Evolutionary conservation across 2,329 filamentous ascomycete genomes (phyloP), one percentile per base, ranked within the genome.

Genomic region (Cladosporium colombiae): DNA sequence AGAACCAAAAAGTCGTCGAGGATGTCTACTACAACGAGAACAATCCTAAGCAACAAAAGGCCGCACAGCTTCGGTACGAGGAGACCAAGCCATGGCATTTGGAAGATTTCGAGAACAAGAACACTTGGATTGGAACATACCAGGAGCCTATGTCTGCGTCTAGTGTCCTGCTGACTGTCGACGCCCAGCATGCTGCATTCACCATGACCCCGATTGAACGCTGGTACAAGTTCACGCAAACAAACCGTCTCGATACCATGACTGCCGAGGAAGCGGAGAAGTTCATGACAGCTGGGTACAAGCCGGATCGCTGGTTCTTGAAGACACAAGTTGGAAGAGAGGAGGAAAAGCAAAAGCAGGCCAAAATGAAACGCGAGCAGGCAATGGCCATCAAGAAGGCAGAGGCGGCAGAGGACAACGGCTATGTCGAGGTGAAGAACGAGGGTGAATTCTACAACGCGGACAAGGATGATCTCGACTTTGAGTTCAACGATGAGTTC

Each of bases 21-120:
- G 91, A 93, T 72, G 91, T 96, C 25, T 93, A 91, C 74, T 89
- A 92, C 70, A 87, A 90, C n/a, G 91, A 96, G 65, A 86, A 88
- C 75, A 88, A 87, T 1, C 85, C 85, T 80, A 81, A 95, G 85
- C 84, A 96, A 84, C 81, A 88, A 87, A 79, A 90, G 66, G 81
- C 81, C 59, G 82, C 84, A 50, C 82, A 86, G 66, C 80, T 89
- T 50, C 86, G 93, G 69, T 99, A 98, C 71, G 95, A 98, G 76
- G 95, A 99, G 78, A 92, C 94, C 4, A 82, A 97, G 59, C 95
- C 95, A 6, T 99, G 95, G 95, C 93, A 97, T 76, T 79, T 99
- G 40, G 95, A 99, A 76, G 95, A 99, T 77, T 96, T 93, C 49
- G 94, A 99, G 74, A 92, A 93, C 69, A 97, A 94, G 77, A 94